Evolutionary conservation across 176 grass and related monocot species (phyloP), one percentile per base, ranked within the genome.

Genomic region (Ananas comosus): DNA sequence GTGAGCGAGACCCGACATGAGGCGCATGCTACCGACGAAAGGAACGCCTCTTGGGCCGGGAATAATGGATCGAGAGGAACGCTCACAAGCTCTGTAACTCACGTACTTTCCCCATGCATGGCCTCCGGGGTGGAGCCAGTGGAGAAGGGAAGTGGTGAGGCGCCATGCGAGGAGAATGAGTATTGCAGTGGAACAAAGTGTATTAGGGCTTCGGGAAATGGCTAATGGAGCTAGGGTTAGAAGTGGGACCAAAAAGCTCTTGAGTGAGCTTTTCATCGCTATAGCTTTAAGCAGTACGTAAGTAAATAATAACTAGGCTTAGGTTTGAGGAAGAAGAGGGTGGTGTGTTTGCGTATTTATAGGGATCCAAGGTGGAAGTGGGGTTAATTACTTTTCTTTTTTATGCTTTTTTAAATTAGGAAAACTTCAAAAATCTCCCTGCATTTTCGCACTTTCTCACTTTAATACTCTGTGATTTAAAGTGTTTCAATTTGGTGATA

Each of bases 1-100:
- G 75, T 96, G 91, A 28, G 91, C 83, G 51, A 91, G 75, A 18
- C 91, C 83, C 23, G 85, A 91, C 85, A 91, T 96, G 72, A 96
- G 78, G 21, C 72, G 63, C 11, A 91, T 89, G 83, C 88, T 96
- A n/a, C 91, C 91, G n/a, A 91, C 3, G 11, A 96, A 50, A 0
- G 91, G 91, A 12, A 96, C 78, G 1, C 91, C 91, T 21, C 72
- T 83, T 0, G 88, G 88, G 0, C 91, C 91, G 1, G 87, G 82
- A 54, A 96, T 85, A 51, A 64, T 21, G 11, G 1, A 14, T 0
- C 74, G 25, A 13, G 9, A 51, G 3, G 42, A 48, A 49, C 17
- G 28, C 11, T 18, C 16, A 69, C 69, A 53, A 0, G 14, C 64
- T 17, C 57, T 76, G 1, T 49, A 14, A 64, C 76, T 66, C 87